Percentiles rank a stretch among this genome's conserved stretches.
Evolutionary conservation across 2,329 filamentous ascomycete species (phyloP).

Genomic region (Verticillium dahliae): DNA sequence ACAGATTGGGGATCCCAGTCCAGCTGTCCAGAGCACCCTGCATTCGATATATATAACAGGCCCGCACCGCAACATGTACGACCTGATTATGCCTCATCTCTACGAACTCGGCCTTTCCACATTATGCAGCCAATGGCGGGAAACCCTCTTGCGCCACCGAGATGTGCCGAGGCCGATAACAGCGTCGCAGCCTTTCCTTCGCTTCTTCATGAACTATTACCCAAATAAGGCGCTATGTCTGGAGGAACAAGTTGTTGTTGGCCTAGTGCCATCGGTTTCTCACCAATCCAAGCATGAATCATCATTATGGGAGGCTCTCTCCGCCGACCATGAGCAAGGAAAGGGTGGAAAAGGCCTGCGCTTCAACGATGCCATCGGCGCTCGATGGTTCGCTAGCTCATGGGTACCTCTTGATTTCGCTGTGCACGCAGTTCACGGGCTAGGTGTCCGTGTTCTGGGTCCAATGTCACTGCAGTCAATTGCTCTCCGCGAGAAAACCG

Average conservation of each 20-base stretch:
- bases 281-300: slow-evolving; percentile 7
- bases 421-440: slow-evolving; percentile 60
- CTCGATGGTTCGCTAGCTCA: slow-evolving; percentile 70
- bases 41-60: slow-evolving; percentile 38
- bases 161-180: slow-evolving; percentile 32
- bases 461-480: slow-evolving; percentile 73
- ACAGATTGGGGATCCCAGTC: slow-evolving; percentile 31
- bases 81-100: slow-evolving; percentile 43
- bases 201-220: slow-evolving; percentile 40
- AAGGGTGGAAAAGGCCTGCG: slow-evolving; percentile 35
- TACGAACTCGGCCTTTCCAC: slow-evolving; percentile 38
- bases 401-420: slow-evolving; percentile 68
- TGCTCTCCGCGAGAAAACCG: slow-evolving; percentile 55
- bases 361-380: slow-evolving; percentile 64
- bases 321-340: slow-evolving; percentile 30
- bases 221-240: slow-evolving; percentile 27
- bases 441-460: slow-evolving; percentile 67
- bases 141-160: slow-evolving; percentile 27
- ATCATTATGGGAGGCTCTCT: slow-evolving; percentile 25
- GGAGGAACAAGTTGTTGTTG: slow-evolving; percentile 25
- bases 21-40: slow-evolving; percentile 31
- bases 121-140: slow-evolving; percentile 42
- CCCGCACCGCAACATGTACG: slow-evolving; percentile 38
- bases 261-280: slow-evolving; percentile 1
- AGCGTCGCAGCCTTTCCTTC: slow-evolving; percentile 40